Conservation (phyloP, 306 rosid species). For the Acacia confusa region DNA sequence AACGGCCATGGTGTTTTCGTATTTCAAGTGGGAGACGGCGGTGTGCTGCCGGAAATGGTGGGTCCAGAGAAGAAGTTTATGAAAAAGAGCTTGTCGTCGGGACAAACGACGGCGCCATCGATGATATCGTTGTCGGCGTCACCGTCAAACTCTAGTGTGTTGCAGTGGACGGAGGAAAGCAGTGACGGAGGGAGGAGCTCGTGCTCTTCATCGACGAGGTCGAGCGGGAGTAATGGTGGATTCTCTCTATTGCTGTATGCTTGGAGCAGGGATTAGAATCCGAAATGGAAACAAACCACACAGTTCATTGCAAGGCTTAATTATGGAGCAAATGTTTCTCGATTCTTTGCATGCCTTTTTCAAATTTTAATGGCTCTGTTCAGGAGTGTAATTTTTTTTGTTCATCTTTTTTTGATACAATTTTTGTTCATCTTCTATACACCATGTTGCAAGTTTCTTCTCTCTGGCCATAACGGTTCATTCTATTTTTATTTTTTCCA, state of each 20-base stretch:
- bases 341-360: conserved; percentile 17
- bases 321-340: not conserved
- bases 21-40: conserved; percentile 75
- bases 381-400: conserved; percentile 1
- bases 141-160: conserved; percentile 54
- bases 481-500: not conserved
- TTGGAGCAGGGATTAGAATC: conserved; percentile 60
- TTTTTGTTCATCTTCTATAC: not conserved
- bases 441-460: not conserved
- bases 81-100: conserved; percentile 54
- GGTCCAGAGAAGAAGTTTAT: conserved; percentile 71
- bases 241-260: conserved; percentile 77
- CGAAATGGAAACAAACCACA: not conserved
- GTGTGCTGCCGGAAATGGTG: conserved; percentile 77
- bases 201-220: conserved; percentile 67
- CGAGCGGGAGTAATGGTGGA: conserved; percentile 62
- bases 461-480: not conserved
- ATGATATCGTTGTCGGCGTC: conserved; percentile 28
- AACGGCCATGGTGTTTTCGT: conserved; percentile 70
- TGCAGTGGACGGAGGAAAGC: conserved; percentile 89
- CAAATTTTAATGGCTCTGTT: conserved; percentile 4
- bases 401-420: too few relatives aligned
- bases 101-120: conserved; percentile 29
- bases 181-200: conserved; percentile 84
- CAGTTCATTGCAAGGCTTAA: not conserved